Percentiles rank a stretch among this genome's conserved stretches.
These are phyloP conservation scores for Boletus pseudo-olivaceus DNA, from an alignment of 768 basidiomycete genomes.

Conservation along the genomic window DNA sequence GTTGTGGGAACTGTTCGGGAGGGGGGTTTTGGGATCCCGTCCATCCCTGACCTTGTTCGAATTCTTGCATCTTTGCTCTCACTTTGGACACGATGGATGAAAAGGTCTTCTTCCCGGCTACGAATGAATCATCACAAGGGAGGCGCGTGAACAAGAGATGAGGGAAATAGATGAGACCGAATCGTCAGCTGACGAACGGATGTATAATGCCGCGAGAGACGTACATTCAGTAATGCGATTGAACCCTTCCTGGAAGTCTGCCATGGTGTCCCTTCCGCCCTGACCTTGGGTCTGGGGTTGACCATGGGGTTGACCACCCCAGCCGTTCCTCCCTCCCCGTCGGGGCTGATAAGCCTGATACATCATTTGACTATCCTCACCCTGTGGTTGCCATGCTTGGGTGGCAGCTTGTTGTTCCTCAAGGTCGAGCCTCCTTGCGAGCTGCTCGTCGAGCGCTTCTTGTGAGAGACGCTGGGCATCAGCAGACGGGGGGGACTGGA, in stretches of 20 bases:
- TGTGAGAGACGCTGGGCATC: conserved; percentile 38
- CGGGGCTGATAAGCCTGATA: conserved; percentile 27
- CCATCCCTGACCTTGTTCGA: conserved; percentile 47
- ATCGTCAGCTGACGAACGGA: not conserved
- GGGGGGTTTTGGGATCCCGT: conserved; percentile 10
- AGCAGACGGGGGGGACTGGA: conserved; percentile 24
- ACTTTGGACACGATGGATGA: conserved; percentile 69
- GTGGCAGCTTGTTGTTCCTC: conserved; percentile 45
- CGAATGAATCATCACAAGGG: not conserved
- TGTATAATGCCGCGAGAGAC: conserved; percentile 21
- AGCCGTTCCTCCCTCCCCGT: conserved; percentile 7
- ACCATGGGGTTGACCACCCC: conserved; percentile 3
- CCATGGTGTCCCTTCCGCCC: conserved; percentile 47
- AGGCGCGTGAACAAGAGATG: not conserved
- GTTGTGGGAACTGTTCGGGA: not conserved
- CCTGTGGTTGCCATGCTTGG: conserved; percentile 19
- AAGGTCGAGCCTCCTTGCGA: conserved; percentile 67
- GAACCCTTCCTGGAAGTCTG: conserved; percentile 73
- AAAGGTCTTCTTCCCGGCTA: conserved; percentile 79
- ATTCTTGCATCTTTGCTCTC: conserved; percentile 80
- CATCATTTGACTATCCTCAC: conserved; percentile 4
- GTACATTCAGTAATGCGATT: conserved; percentile 74
- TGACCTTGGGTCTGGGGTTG: conserved; percentile 13
- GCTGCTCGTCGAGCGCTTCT: conserved; percentile 73
- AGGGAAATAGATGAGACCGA: not conserved